Evolutionary conservation across 441 rosid genomes (phyloP).

Genomic region (Erodium moschatum): DNA sequence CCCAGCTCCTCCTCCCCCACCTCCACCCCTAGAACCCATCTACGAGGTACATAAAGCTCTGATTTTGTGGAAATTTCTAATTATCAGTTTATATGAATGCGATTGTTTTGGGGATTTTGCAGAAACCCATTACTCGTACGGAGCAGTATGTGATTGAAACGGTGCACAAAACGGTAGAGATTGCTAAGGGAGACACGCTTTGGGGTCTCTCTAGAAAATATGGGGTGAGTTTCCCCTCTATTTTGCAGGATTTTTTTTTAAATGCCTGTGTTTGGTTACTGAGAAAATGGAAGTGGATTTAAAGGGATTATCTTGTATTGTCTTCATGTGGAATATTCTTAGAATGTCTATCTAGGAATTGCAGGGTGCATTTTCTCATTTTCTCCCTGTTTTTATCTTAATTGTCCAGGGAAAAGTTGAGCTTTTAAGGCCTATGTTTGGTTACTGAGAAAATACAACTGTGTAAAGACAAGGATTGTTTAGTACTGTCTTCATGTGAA

Average conservation of each 20-base stretch:
- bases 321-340: no score
- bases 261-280: background rate
- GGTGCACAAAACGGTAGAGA: constrained; percentile 12
- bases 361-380: no score
- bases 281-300: background rate
- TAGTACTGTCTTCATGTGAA: no score
- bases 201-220: constrained; percentile 31
- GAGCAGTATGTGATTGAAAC: constrained; percentile 15
- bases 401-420: no score
- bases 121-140: constrained; percentile 13
- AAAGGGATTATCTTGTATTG: no score
- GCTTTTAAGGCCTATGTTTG: no score
- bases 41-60: constrained; percentile 14
- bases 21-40: constrained; percentile 16
- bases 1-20: constrained; percentile 20
- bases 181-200: constrained; percentile 29
- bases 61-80: constrained; percentile 2
- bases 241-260: background rate
- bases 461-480: no score
- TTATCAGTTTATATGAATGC: background rate
- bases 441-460: no score
- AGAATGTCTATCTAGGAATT: no score
- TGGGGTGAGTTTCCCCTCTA: constrained; percentile 20
- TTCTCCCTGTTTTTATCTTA: no score
- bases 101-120: background rate